A percentile compares a stretch with the other conserved stretches of the same genome.
These are phyloP conservation scores for Colletotrichum chlorophyti DNA, from an alignment of 2,329 filamentous ascomycete genomes.

Conservation along the genomic window DNA sequence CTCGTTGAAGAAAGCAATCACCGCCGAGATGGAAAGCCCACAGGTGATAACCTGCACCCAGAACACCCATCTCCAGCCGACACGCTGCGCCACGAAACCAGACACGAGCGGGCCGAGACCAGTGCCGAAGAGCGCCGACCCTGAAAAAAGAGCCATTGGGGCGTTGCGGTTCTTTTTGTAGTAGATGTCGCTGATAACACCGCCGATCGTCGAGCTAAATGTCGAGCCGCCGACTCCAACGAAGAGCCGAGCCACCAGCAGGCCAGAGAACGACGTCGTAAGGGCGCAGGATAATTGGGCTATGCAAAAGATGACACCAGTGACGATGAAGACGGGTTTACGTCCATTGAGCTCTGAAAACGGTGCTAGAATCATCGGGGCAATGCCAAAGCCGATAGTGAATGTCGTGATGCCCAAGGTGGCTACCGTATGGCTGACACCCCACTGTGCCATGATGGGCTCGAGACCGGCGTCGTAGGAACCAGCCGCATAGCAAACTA, in stretches of 20 bases:
- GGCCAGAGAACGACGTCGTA: constrained; percentile 71
- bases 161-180: constrained; percentile 79
- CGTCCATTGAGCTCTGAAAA: constrained; percentile 89
- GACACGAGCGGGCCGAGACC: constrained; percentile 38
- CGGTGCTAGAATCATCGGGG: constrained; percentile 87
- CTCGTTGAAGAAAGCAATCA: constrained; percentile 78
- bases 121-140: constrained; percentile 77
- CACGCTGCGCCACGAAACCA: neutral
- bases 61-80: constrained; percentile 38
- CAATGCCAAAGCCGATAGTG: constrained; percentile 79
- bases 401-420: constrained; percentile 88
- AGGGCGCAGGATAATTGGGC: constrained; percentile 77
- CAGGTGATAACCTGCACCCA: constrained; percentile 71
- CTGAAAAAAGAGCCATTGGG: constrained; percentile 87
- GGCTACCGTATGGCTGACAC: no score
- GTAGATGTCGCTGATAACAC: constrained; percentile 87
- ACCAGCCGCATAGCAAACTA: no score
- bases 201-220: constrained; percentile 89
- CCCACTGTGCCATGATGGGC: no score
- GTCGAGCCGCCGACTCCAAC: constrained; percentile 76
- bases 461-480: no score
- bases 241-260: constrained; percentile 78
- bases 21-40: constrained; percentile 61
- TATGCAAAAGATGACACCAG: constrained; percentile 74
- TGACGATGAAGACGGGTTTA: constrained; percentile 78